Base-by-base conservation (phyloP, 129 eudicot genomes). In the Kitagawia praeruptora region DNA sequence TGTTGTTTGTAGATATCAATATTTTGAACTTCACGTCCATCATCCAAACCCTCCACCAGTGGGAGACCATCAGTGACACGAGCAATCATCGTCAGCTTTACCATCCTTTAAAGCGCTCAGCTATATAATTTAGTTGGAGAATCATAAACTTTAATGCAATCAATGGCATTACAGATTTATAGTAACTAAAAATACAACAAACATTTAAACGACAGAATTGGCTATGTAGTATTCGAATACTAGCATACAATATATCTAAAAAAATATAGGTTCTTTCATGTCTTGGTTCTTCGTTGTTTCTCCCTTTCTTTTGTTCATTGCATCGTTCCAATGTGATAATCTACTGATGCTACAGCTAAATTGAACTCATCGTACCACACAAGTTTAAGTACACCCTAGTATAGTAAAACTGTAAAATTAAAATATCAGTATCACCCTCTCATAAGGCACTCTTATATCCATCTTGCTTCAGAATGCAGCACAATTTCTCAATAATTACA, bases 21-120 rank as follows among this genome's bases (percentile, higher is more conserved):
- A 86, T 95, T 96, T 53, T 85, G 96, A 83, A 95, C 84, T 84
- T 95, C 99, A 81, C 99, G 96, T 0, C 94, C 97, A 87, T 95
- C 99, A 82, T 95, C 99, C 71, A 95, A 85, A 79, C 99, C 99
- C 88, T 95, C 99, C 47, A 89, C 99, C 71, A 95, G 81, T 0
- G 96, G 99, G 69, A 95, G 97, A 3, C 99, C 99, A 78, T 95
- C 99, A 70, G 90, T 95, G 18, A 92, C 97, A 87, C 99, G 99
- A n/a, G 99, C 99, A 82, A 95, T 89, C 99, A 95, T 88, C 6
- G 99, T 95, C 91, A 95, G 82, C 86, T 95, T 95, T 88, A 95
- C 99, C 99, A 93, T 93, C 83, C 79, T 85, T 64, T 47, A 81
- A 77, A 83, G 85, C 86, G 74, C 81, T 78, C 75, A 81, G 80